Base-by-base conservation (phyloP, 768 basidiomycete genomes). In the Pisolithus marmoratus region DNA sequence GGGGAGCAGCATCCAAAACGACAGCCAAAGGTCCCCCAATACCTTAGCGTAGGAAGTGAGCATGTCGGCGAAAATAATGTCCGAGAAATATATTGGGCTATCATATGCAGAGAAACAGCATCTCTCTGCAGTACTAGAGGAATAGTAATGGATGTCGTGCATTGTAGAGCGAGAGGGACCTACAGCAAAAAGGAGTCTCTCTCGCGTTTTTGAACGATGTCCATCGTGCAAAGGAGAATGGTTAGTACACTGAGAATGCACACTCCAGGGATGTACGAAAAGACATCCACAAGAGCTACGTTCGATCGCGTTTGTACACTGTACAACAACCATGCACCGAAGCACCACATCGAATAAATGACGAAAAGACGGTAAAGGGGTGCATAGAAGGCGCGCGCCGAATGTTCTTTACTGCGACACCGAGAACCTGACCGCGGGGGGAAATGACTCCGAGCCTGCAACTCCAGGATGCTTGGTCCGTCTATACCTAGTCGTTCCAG, bases 41-140 rank as follows among this genome's bases (percentile, higher is more conserved):
- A 99, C 93, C 72, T 96, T 97, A 34, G 96, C 94, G 62, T 90
- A 95, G 2, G 94, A 97, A 2, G 96, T 99, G 62, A 94, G 80
- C 54, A 98, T 82, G 75, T 98, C 96, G 53, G 95, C 94, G 53
- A 95, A 83, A 41, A 98, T 81, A 22, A 99, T 83, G 65, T 99
- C 96, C 26, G 84, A 83, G 70, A 99, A 99, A 65, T 85, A 83
- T 38, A 93, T 76, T 5, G 85, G 80, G 38, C 75, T 73, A 48
- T 75, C 73, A 38, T 74, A 61, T 1, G 81, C 71, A n/a, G 87
- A 79, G 47, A 84, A 78, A 22, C 93, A 60, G 62, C 92, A 96
- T 56, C 95, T 78, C 42, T 78, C 74, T 41, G 92, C 62, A 12
- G 87, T 71, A 59, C 94, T 97, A 58, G 38, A 50, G 19, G 17